Evolutionary conservation across 139 green algal species (phyloP).

Genomic region (Chlamydomonas applanata): DNA sequence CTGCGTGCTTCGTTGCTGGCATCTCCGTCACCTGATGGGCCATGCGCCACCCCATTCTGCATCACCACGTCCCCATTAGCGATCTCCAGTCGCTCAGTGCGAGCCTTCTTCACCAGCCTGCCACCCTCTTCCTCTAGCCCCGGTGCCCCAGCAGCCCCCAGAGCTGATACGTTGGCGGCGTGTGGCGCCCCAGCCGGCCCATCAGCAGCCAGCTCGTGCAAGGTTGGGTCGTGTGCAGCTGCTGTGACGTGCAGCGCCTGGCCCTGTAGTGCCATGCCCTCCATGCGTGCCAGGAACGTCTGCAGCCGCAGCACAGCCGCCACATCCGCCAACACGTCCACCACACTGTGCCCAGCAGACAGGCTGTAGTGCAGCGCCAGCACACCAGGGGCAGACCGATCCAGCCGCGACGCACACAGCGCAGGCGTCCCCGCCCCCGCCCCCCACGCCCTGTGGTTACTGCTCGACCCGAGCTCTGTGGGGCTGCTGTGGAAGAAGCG

Average conservation of each 20-base stretch:
- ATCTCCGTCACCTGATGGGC: too few relatives aligned
- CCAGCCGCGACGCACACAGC: background rate
- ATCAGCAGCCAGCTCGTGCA: background rate
- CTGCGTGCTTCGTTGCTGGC: background rate
- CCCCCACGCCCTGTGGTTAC: background rate
- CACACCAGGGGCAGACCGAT: background rate
- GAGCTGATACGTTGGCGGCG: background rate
- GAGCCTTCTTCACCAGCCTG: background rate
- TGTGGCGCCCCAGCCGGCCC: background rate
- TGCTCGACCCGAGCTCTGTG: too few relatives aligned
- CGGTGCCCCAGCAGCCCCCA: background rate
- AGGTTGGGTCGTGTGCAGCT: background rate
- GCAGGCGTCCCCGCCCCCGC: background rate
- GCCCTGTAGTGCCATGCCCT: slow-evolving; percentile 6
- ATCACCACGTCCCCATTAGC: background rate
- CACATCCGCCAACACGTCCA: slow-evolving; percentile 19
- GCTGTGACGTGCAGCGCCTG: too few relatives aligned
- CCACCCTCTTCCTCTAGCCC: background rate
- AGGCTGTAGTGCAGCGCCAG: slow-evolving; percentile 26
- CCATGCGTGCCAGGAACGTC: slow-evolving; percentile 28
- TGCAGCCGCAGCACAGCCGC: slow-evolving; percentile 32
- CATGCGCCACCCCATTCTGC: background rate
- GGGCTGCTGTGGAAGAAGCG: background rate
- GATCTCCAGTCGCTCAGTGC: too few relatives aligned
- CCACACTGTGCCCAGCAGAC: slow-evolving; percentile 11